Conservation (phyloP, 1,284 basidiomycete genomes). For the Amylostereum chailletii region DNA sequence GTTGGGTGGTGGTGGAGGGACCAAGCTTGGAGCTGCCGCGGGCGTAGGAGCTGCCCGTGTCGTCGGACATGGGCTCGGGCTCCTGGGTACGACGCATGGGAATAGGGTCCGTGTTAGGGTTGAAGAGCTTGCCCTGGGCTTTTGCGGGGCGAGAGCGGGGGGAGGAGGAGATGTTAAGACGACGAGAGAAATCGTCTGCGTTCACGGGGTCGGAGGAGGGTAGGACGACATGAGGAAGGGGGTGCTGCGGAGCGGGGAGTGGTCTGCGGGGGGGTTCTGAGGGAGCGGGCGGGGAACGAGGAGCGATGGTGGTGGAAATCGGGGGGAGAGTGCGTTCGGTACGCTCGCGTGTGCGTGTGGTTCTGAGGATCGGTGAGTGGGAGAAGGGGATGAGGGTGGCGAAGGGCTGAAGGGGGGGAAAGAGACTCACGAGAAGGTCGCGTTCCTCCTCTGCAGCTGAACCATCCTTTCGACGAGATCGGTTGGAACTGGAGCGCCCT, state of each 20-base stretch:
- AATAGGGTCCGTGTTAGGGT: constrained; percentile 62
- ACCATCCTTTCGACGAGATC: constrained; percentile 62
- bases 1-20: constrained; percentile 20
- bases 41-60: constrained; percentile 41
- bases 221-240: constrained; percentile 24
- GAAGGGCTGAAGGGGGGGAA: constrained; percentile 1
- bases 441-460: constrained; percentile 55
- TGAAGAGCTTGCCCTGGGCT: constrained; percentile 45
- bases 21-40: constrained; percentile 23
- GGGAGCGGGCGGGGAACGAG: constrained; percentile 16
- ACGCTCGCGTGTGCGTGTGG: constrained; percentile 37
- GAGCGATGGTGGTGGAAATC: constrained; percentile 15
- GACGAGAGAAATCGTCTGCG: constrained; percentile 61
- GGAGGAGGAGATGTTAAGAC: constrained; percentile 55
- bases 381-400: not conserved
- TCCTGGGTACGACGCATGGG: constrained; percentile 53
- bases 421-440: constrained; percentile 35
- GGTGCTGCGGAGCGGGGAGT: constrained; percentile 14
- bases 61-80: constrained; percentile 52
- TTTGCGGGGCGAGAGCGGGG: constrained; percentile 20
- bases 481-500: constrained; percentile 36
- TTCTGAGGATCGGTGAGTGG: constrained; percentile 22
- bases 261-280: constrained; percentile 19
- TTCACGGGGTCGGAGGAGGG: constrained; percentile 39
- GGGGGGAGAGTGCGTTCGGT: constrained; percentile 30